Base-by-base conservation (phyloP, 345 rosid species). In the Brassica juncea region DNA sequence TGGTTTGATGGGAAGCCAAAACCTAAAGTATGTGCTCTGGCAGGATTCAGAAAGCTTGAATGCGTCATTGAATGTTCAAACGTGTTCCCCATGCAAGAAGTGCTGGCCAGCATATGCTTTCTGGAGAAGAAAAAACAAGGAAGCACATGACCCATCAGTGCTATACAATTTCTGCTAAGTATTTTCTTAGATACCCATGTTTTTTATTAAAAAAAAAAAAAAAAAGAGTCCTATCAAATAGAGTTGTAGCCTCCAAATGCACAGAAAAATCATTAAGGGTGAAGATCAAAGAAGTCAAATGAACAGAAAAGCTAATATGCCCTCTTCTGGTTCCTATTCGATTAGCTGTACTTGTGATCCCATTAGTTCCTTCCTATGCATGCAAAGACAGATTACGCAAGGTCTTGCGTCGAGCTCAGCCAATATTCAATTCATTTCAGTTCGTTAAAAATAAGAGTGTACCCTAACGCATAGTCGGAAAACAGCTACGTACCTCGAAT, bases 31-130 rank as follows among this genome's bases (percentile, higher is more conserved):
- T 73, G 84, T 47, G 83, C 92, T 73, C 85, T 87, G 55, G 84
- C 88, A 65, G 77, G 65, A 70, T 75, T 70, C 70, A 75, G 55
- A 73, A 77, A 75, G 72, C 85, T 87, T 66, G 92, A 83, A 78
- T 82, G 74, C 47, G 87, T 77, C 84, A 85, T 82, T 30, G 88
- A 74, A 49, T 85, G 73, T 78, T 85, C 91, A 81, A 83, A 83
- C 64, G 84, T 84, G 82, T 85, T 84, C 81, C 85, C 87, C 80
- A 82, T 81, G 72, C 84, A 82, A 85, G 94, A 83, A 83, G 78
- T 81, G 84, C 82, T 89, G 82, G 83, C 89, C 72, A 59, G 71
- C 77, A 75, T 72, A 76, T 80, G 86, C 83, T 87, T 88, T 87
- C 97, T 90, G 84, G 69, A 85, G 83, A 82, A 81, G 85, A 81